Evolutionary conservation across 108 stramenopile genomes (phyloP).

Genomic region (Skeletonema grethae): DNA sequence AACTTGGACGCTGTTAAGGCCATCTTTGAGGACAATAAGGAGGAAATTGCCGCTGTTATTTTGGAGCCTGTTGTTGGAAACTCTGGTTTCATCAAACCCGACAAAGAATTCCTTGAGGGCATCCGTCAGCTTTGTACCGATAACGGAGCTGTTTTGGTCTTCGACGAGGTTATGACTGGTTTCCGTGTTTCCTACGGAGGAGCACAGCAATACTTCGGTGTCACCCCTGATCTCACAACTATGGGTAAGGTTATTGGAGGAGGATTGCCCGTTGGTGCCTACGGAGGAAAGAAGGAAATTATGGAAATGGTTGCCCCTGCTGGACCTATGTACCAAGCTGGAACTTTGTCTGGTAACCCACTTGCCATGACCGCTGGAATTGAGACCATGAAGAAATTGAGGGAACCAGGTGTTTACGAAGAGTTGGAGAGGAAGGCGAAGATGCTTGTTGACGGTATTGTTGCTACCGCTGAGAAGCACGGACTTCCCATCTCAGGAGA

Average conservation of each 20-base stretch:
- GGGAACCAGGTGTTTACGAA: conserved; percentile 83
- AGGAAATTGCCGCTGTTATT: conserved; percentile 94
- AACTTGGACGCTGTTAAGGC: conserved; percentile 91
- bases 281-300: conserved; percentile 97
- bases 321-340: conserved; percentile 99
- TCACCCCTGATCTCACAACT: conserved; percentile 97
- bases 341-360: conserved; percentile 96
- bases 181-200: conserved; percentile 98
- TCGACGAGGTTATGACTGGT: conserved; percentile 99
- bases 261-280: conserved; percentile 97
- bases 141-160: conserved; percentile 93
- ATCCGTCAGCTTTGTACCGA: conserved; percentile 85
- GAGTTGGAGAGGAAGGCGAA: conserved; percentile 92
- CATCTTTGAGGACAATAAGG: conserved; percentile 89
- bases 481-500: conserved; percentile 93
- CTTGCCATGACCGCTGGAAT: conserved; percentile 98
- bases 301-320: conserved; percentile 97
- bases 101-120: conserved; percentile 94
- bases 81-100: conserved; percentile 98
- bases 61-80: conserved; percentile 98
- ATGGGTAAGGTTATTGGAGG: conserved; percentile 99
- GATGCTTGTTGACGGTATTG: conserved; percentile 89
- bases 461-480: conserved; percentile 81
- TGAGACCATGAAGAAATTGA: conserved; percentile 94
- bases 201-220: conserved; percentile 95